Conservation (phyloP, 192 early-diverging fungal species). For the Allomyces macrogynus region DNA sequence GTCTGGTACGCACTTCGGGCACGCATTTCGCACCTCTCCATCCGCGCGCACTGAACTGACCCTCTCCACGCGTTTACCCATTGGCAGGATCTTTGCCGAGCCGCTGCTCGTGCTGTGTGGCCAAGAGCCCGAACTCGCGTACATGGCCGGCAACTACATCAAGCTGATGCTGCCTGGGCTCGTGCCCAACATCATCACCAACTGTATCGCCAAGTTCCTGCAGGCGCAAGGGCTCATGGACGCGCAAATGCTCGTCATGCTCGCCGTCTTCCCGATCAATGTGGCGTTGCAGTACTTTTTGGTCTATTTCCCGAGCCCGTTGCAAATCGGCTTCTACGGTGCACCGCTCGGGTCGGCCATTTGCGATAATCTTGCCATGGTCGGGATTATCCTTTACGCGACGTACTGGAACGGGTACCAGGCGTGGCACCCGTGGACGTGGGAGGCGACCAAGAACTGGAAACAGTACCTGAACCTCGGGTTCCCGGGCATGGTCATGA, state of each 20-base stretch:
- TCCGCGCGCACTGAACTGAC: too few species aligned
- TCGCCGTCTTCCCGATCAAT: constrained; percentile 51
- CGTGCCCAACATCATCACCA: constrained; percentile 57
- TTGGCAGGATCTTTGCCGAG: constrained; percentile 37
- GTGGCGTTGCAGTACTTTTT: constrained; percentile 52
- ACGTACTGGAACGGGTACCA: constrained; percentile 36
- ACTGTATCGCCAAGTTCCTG: constrained; percentile 67
- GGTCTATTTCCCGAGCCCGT: constrained; percentile 42
- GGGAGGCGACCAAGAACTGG: constrained; percentile 38
- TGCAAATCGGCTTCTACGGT: constrained; percentile 57
- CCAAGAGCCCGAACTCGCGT: constrained; percentile 54
- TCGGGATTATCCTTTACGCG: constrained; percentile 38
- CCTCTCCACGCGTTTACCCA: not conserved
- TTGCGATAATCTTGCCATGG: constrained; percentile 52
- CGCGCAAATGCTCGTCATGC: constrained; percentile 49
- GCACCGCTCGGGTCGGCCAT: constrained; percentile 61
- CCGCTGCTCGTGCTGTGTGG: constrained; percentile 38
- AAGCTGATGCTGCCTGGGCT: constrained; percentile 45
- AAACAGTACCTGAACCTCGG: constrained; percentile 45
- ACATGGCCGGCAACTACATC: constrained; percentile 48
- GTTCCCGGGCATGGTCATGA: constrained; percentile 56
- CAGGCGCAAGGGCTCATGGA: constrained; percentile 86
- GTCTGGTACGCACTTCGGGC: constrained; percentile 15
- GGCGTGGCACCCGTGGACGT: constrained; percentile 76
- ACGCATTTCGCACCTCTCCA: constrained; percentile 1